Base-by-base conservation (phyloP, 805 yeast species). In the Metschnikowia gruessii region DNA sequence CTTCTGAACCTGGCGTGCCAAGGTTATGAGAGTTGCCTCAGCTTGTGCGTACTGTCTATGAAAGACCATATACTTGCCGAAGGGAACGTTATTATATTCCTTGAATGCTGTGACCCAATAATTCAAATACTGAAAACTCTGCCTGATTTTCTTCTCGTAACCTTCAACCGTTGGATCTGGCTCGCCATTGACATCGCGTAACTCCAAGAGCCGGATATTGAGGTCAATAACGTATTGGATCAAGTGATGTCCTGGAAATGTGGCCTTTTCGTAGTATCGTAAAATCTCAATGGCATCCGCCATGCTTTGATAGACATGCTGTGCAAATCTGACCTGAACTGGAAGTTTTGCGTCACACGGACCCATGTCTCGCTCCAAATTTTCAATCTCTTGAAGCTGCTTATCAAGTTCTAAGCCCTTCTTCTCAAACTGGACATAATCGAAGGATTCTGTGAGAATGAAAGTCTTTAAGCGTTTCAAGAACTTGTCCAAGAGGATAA, bases 281-380 rank as follows among this genome's bases (percentile, higher is more conserved):
- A 45, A 45, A 13, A 40, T 15, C 24, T 45, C 48, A n/a, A 45
- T 37, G 1, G 44, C n/a, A 3, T 40, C 44, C 8, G 19, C 30
- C 48, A 45, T 45, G 28, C 16, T 12, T 4, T 30, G 15, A 28
- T 28, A 45, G 28, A 45, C 31, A 3, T 9, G 22, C 32, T 30
- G 21, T 9, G 29, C 19, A 15, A 15, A 31, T 3, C 22, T n/a
- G 31, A 31, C 18, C 24, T 37, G n/a, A 8, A 11, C 19, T 3
- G 12, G 13, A 6, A 43, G 37, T 2, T 19, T 18, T 6, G 22
- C 4, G 30, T 37, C 22, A 19, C 46, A 43, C 8, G 30, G 26
- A 3, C 29, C 36, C 13, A 44, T 36, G 10, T 28, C 13, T 5
- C 13, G 13, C 7, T 28, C 28, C 4, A 13, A n/a, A 4, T 1